A percentile compares a stretch with the other conserved stretches of the same genome.
These are phyloP conservation scores for Phlyctochytrium arcticum DNA, from an alignment of 192 early-diverging fungal species.

Conservation along the genomic window DNA sequence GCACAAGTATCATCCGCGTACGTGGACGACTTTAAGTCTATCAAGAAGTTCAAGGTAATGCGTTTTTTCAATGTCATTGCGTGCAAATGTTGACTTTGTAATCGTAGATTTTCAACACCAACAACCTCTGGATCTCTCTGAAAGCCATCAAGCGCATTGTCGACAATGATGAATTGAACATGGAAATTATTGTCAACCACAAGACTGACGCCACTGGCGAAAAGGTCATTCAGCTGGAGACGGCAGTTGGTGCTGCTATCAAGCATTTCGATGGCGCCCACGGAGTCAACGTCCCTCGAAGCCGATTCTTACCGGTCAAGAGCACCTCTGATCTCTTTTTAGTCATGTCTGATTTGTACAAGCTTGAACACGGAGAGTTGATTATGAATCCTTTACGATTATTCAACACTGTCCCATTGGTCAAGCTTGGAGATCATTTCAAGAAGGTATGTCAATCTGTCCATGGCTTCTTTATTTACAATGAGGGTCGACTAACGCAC, in stretches of 20 bases:
- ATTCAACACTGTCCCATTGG: constrained; percentile 87
- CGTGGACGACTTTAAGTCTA: constrained; percentile 95
- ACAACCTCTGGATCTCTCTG: constrained; percentile 50
- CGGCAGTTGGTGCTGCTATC: constrained; percentile 97
- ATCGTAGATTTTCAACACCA: constrained; percentile 76
- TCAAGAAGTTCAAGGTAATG: constrained; percentile 95
- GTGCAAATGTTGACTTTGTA: too few relatives aligned
- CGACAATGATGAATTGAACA: constrained; percentile 67
- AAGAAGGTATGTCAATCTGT: constrained; percentile 71
- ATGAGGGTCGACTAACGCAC: not conserved
- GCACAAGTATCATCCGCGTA: constrained; percentile 96
- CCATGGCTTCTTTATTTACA: not conserved
- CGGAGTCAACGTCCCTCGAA: constrained; percentile 97
- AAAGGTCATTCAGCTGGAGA: constrained; percentile 97
- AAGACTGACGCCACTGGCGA: constrained; percentile 91
- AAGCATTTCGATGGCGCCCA: constrained; percentile 93
- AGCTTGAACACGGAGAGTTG: constrained; percentile 88
- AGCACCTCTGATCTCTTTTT: constrained; percentile 95
- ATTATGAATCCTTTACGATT: constrained; percentile 87
- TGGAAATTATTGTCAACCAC: constrained; percentile 97
- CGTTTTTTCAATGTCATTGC: not conserved
- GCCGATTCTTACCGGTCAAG: constrained; percentile 97
- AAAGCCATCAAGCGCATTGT: constrained; percentile 68
- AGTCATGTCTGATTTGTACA: constrained; percentile 93
- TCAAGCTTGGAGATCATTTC: constrained; percentile 97